Conservation (phyloP, 2,329 filamentous ascomycete genomes). For the Aspergillus pseudonomiae region DNA sequence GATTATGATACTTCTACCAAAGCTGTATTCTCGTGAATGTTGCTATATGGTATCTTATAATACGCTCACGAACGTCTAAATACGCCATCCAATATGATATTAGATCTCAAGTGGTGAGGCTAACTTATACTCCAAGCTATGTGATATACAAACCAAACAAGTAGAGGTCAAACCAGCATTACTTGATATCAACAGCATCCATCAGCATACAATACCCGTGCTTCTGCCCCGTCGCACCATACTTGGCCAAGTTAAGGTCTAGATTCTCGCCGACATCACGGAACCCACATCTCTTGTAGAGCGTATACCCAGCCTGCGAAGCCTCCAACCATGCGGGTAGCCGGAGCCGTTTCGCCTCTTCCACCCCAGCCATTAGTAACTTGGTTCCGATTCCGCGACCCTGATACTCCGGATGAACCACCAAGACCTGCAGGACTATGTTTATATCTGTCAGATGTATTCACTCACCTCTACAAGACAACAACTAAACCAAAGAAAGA, state of each 20-base stretch:
- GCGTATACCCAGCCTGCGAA: background rate
- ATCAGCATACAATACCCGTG: constrained; percentile 1
- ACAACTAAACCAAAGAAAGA: too few relatives aligned
- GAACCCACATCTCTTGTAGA: constrained; percentile 9
- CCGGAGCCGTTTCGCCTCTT: background rate
- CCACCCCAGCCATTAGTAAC: background rate
- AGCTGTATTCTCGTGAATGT: too few relatives aligned
- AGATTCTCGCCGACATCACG: background rate
- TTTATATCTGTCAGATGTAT: background rate
- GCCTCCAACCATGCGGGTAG: constrained; percentile 8
- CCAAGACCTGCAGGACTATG: constrained; percentile 8
- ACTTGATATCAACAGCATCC: constrained; percentile 22
- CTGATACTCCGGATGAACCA: constrained; percentile 4
- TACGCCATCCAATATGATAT: too few relatives aligned
- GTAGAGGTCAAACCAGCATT: background rate
- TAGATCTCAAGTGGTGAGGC: too few relatives aligned
- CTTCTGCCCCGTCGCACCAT: background rate
- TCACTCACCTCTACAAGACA: background rate
- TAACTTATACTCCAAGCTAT: too few relatives aligned
- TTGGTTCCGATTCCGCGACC: constrained; percentile 4
- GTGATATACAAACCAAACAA: background rate
- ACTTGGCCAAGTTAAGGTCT: background rate
- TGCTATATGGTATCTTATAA: too few relatives aligned
- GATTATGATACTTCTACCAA: too few relatives aligned
- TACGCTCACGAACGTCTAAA: too few relatives aligned